Evolutionary conservation across 78 protist species (phyloP).

Genomic region (Dictyostelium discoideum): DNA sequence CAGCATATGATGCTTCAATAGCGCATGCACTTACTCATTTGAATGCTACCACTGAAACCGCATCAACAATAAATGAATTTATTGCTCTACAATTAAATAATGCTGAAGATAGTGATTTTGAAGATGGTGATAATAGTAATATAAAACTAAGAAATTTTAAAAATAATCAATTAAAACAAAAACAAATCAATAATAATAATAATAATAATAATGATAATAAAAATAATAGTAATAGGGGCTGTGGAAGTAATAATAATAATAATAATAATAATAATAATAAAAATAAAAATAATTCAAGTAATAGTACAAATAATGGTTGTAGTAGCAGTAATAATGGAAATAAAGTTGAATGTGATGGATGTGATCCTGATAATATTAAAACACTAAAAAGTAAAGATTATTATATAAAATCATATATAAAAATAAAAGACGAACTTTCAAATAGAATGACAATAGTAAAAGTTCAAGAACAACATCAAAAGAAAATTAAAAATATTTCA

Average conservation of each 20-base stretch:
- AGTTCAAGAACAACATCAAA: neutral
- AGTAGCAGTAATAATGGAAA: neutral
- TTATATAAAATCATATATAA: neutral
- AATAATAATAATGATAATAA: too few species aligned
- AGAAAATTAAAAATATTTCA: neutral
- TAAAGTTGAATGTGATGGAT: neutral
- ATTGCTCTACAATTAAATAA: neutral
- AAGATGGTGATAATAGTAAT: neutral
- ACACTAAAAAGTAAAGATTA: neutral
- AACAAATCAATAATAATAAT: neutral
- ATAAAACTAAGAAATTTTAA: neutral
- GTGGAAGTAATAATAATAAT: too few species aligned
- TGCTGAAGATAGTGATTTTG: neutral
- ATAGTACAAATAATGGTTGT: too few species aligned
- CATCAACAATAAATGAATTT: neutral
- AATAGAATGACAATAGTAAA: neutral
- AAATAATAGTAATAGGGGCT: too few species aligned
- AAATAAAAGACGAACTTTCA: neutral
- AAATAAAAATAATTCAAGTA: too few species aligned
- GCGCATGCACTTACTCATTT: neutral
- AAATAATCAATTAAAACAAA: neutral
- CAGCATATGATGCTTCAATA: neutral
- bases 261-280: too few species aligned
- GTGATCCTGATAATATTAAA: neutral
- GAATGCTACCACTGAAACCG: neutral